phyloP scores from a whole-genome alignment of 2,329 filamentous ascomycete species.

The Zasmidium angulare region DNA sequence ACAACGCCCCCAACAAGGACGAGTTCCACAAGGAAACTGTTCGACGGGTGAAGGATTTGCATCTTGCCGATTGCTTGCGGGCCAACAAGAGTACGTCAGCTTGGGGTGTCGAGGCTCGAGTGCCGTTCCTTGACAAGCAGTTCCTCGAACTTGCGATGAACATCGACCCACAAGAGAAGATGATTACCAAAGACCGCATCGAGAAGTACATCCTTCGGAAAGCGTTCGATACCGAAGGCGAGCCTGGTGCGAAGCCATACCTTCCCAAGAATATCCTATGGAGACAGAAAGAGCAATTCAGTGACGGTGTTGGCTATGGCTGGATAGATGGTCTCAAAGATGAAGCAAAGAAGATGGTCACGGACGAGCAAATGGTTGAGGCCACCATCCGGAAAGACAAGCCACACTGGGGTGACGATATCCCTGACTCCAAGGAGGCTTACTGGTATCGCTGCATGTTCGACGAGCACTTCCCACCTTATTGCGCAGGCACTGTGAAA shows the following conservation, averaged over 20 bases:
- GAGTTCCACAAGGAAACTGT: conserved; percentile 97
- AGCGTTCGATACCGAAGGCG: conserved; percentile 83
- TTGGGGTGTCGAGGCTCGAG: conserved; percentile 96
- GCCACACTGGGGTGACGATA: conserved; percentile 88
- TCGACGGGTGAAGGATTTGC: conserved; percentile 91
- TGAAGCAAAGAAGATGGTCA: conserved; percentile 82
- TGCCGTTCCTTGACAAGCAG: conserved; percentile 96
- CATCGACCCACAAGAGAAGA: conserved; percentile 91
- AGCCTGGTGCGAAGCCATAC: conserved; percentile 77
- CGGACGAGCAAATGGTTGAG: conserved; percentile 82
- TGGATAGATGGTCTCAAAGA: conserved; percentile 99
- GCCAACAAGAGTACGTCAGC: conserved; percentile 99
- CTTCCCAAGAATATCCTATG: conserved; percentile 95
- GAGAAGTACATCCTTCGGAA: conserved; percentile 99
- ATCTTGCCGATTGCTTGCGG: conserved; percentile 91
- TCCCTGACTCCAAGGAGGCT: conserved; percentile 96
- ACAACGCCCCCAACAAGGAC: conserved; percentile 83
- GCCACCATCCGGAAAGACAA: conserved; percentile 75
- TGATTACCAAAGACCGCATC: conserved; percentile 79
- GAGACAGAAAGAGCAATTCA: conserved; percentile 99
- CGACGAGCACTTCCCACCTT: conserved; percentile 94
- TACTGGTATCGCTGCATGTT: conserved; percentile 99
- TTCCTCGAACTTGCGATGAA: conserved; percentile 93
- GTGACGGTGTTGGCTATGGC: conserved; percentile 93
- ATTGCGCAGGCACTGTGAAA: conserved; percentile 90